Conservation (phyloP, 768 basidiomycete genomes). For the Cytidiella melzeri region DNA sequence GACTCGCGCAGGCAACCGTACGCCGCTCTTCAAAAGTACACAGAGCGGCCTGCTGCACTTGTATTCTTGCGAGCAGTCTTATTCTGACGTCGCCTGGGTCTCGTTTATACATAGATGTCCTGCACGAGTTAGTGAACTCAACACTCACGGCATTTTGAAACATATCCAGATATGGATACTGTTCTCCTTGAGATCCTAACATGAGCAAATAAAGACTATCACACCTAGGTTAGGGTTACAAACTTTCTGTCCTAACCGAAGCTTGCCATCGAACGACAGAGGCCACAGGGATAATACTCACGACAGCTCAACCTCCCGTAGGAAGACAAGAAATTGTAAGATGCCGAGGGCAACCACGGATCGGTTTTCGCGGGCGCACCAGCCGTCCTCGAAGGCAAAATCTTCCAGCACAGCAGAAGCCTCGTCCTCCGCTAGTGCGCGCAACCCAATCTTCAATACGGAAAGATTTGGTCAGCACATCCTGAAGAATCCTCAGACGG, state of each 20-base stretch:
- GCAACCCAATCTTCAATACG: constrained; percentile 93
- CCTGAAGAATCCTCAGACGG: constrained; percentile 87
- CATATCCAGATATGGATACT: too few relatives aligned
- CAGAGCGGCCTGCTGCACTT: too few relatives aligned
- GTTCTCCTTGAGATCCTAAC: too few relatives aligned
- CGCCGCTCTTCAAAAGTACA: too few relatives aligned
- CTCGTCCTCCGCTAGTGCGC: constrained; percentile 37
- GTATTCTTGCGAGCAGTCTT: too few relatives aligned
- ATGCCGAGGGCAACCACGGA: constrained; percentile 83
- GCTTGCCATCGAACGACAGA: not conserved
- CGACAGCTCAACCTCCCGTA: not conserved
- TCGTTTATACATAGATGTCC: too few relatives aligned
- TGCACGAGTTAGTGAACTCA: too few relatives aligned
- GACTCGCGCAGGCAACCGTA: too few relatives aligned
- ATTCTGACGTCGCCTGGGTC: too few relatives aligned
- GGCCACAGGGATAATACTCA: not conserved
- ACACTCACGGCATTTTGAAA: too few relatives aligned
- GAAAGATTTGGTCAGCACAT: constrained; percentile 97
- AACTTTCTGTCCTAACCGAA: not conserved
- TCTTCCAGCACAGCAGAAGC: constrained; percentile 31
- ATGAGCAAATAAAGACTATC: too few relatives aligned
- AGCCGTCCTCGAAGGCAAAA: constrained; percentile 45
- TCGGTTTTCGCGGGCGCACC: constrained; percentile 65
- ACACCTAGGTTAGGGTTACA: not conserved
- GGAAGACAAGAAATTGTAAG: not conserved